Evolutionary conservation across 805 yeast genomes (phyloP), one percentile per base, ranked within the genome.

Genomic region (Sugiyamaella floridensis): DNA sequence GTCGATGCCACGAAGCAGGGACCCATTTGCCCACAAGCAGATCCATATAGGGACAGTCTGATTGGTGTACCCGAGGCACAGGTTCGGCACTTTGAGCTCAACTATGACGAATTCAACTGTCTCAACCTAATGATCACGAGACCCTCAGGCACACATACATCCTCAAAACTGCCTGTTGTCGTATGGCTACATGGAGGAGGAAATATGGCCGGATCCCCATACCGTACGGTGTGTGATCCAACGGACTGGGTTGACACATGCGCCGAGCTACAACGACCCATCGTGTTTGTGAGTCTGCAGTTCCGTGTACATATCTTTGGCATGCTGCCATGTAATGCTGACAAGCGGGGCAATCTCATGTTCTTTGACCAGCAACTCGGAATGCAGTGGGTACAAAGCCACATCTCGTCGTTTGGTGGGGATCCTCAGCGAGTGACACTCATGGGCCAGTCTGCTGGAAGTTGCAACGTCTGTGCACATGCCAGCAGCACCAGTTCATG

Each of bases 371-470:
- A 76, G 60, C 62, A 72, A 47, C 52, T 65, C 37, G 80, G 76
- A 0, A 58, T 77, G 4, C 71, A 72, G 57, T 78, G 82, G 82
- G 71, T 71, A 2, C 67, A 68, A 46, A 57, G 66, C 51, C 64
- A 75, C 59, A 76, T 78, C 51, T 51, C 52, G 20, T 60, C 70
- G 44, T 75, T 77, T 60, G 80, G 80, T 16, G 81, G 81, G 29
- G 73, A 78, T 59, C 66, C 73, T 0, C 65, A 64, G 12, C 62
- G 63, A 40, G 67, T 78, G 32, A 71, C 80, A 0, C 63, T 76
- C 32, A 69, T 73, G 40, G 82, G 82, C 5, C 66, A 76, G 43
- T 69, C 75, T 37, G 78, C 81, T 4, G 82, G 82, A 6, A 68
- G 74, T 14, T 68, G 71, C 50, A 69, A 75, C 5, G 66, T 74